These are phyloP conservation scores for Pyricularia sp. DNA, from an alignment of 2,329 filamentous ascomycete genomes.

Conservation along the genomic window DNA sequence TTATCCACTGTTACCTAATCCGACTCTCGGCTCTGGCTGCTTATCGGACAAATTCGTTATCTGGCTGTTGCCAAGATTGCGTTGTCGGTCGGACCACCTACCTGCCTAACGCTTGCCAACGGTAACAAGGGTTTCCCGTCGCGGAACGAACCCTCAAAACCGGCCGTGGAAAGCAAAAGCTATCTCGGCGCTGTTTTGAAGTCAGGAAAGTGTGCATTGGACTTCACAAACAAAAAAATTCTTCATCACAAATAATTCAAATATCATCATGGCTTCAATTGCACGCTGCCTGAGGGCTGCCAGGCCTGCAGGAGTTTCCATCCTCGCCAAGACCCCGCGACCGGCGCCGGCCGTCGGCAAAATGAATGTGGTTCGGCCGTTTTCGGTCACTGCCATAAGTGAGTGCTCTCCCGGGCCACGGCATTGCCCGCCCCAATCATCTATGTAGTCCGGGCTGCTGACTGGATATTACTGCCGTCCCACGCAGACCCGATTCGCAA, in stretches of 20 bases:
- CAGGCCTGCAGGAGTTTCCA: conserved; percentile 34
- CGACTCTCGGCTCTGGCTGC: neutral
- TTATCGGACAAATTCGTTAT: neutral
- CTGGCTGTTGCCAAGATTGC: neutral
- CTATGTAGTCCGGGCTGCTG: neutral
- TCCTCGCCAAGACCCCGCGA: conserved; percentile 1
- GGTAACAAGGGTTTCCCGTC: neutral
- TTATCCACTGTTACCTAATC: neutral
- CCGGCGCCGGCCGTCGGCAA: neutral
- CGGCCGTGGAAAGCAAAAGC: neutral
- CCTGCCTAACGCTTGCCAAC: neutral
- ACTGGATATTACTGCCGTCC: neutral
- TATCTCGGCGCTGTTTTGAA: neutral
- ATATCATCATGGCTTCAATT: conserved; percentile 46
- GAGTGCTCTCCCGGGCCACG: conserved; percentile 12
- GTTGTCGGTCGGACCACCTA: neutral
- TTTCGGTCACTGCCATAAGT: conserved; percentile 37
- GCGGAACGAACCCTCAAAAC: neutral
- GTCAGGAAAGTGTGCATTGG: neutral
- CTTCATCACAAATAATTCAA: neutral
- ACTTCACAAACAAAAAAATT: neutral
- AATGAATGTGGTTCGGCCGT: conserved; percentile 25
- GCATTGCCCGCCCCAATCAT: neutral
- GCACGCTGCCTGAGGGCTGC: conserved; percentile 43
- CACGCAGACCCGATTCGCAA: conserved; percentile 56